These are phyloP conservation scores for Breynia disticha DNA, from an alignment of 441 rosid genomes.

Conservation along the genomic window DNA sequence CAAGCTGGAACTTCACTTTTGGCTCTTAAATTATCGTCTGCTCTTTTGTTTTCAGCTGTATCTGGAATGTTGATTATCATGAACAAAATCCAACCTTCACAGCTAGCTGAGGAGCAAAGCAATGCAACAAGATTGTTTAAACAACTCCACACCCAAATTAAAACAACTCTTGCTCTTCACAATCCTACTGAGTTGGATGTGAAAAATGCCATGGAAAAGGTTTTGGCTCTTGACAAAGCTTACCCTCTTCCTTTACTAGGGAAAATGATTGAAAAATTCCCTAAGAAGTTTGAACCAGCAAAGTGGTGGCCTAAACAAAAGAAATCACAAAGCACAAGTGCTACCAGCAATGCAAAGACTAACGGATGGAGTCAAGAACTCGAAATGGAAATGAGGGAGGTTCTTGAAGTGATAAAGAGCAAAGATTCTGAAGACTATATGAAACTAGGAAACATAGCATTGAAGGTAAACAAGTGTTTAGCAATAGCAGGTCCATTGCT, in stretches of 20 bases:
- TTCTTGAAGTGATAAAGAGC: constrained; percentile 32
- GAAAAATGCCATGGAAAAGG: constrained; percentile 35
- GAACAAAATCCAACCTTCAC: constrained; percentile 81
- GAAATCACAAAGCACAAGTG: not conserved
- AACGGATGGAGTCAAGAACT: constrained; percentile 49
- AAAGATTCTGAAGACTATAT: constrained; percentile 61
- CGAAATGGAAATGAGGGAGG: constrained; percentile 42
- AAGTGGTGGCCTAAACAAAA: constrained; percentile 47
- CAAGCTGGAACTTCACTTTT: constrained; percentile 17
- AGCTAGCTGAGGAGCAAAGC: constrained; percentile 72
- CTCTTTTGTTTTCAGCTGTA: constrained; percentile 43
- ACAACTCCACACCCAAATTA: constrained; percentile 31
- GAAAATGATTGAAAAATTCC: constrained; percentile 58
- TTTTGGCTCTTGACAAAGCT: constrained; percentile 57
- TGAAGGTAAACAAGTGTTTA: constrained; percentile 48
- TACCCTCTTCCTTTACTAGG: constrained; percentile 59
- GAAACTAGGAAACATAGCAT: constrained; percentile 37
- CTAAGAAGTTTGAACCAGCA: constrained; percentile 39
- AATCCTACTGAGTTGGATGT: constrained; percentile 30
- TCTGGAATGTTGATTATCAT: constrained; percentile 40
- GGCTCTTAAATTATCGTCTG: constrained; percentile 38
- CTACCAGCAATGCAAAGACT: not conserved
- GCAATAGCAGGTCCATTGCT: constrained; percentile 57
- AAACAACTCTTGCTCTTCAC: constrained; percentile 18
- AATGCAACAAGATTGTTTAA: constrained; percentile 48